phyloP scores from a whole-genome alignment of 305 asterid species.

The Solanum hybrid region DNA sequence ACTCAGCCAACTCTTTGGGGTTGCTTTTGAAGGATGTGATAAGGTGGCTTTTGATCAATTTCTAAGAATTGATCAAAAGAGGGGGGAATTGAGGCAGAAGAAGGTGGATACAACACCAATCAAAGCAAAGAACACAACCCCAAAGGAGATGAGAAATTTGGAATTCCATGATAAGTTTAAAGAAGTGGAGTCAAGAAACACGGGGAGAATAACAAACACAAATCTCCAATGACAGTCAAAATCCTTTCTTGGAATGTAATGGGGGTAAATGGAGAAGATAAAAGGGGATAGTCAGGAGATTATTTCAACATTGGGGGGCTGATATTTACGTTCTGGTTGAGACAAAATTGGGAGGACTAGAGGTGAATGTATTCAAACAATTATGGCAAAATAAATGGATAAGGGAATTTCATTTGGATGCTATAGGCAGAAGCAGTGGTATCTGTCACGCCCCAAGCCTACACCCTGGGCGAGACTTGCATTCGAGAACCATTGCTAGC shows the following conservation, averaged over 20 bases:
- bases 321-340: not conserved
- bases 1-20: not conserved
- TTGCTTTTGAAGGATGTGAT: not conserved
- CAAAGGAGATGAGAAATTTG: not conserved
- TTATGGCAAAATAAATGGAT: not conserved
- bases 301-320: not conserved
- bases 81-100: not conserved
- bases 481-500: too few species aligned
- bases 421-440: not conserved
- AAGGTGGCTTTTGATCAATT: not conserved
- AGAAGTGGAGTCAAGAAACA: not conserved
- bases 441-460: too few species aligned
- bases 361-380: not conserved
- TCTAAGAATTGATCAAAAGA: not conserved
- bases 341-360: not conserved
- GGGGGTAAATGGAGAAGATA: not conserved
- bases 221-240: not conserved
- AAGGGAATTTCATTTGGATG: not conserved
- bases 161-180: not conserved
- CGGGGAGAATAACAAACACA: too few species aligned
- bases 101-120: not conserved
- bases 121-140: not conserved
- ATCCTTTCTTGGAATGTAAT: not conserved
- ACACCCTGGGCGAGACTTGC: too few species aligned
- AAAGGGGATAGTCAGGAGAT: not conserved